A percentile compares a stretch with the other conserved stretches of the same genome.
Conservation (phyloP, 2,329 filamentous ascomycete genomes). For the Xylariomycetidae sp. region DNA sequence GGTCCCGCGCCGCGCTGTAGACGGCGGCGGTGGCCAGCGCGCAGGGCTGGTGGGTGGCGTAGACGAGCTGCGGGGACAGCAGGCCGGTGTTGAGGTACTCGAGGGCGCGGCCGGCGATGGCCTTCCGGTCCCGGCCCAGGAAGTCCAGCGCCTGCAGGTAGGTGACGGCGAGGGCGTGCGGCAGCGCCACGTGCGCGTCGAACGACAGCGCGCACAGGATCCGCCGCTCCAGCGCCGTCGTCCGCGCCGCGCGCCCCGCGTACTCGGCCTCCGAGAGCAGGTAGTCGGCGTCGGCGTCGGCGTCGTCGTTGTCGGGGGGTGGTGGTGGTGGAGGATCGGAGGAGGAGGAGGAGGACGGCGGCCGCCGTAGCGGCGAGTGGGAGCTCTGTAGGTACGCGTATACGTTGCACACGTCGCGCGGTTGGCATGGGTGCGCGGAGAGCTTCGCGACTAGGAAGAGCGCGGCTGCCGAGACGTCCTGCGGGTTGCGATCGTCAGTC, state of each 20-base stretch:
- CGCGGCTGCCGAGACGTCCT: conserved; percentile 77
- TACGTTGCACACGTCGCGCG: conserved; percentile 76
- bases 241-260: conserved; percentile 52
- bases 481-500: conserved; percentile 7
- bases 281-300: conserved; percentile 37
- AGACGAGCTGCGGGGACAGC: conserved; percentile 81
- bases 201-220: conserved; percentile 74
- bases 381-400: conserved; percentile 73
- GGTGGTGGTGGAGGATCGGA: no score
- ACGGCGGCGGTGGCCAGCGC: conserved; percentile 81
- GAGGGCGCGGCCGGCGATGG: conserved; percentile 59
- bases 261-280: conserved; percentile 72
- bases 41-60: conserved; percentile 85
- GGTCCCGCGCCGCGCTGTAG: conserved; percentile 79
- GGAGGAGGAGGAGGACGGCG: conserved; percentile 28
- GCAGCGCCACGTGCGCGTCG: conserved; percentile 76
- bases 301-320: conserved; percentile 1
- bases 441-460: conserved; percentile 81
- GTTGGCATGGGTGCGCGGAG: conserved; percentile 67
- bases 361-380: conserved; percentile 46
- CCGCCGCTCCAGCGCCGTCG: conserved; percentile 70
- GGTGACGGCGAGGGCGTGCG: conserved; percentile 80
- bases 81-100: conserved; percentile 82
- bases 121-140: conserved; percentile 36
- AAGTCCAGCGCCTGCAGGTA: conserved; percentile 88